Base-by-base conservation (phyloP, 345 rosid genomes). In the Isatis tinctoria region DNA sequence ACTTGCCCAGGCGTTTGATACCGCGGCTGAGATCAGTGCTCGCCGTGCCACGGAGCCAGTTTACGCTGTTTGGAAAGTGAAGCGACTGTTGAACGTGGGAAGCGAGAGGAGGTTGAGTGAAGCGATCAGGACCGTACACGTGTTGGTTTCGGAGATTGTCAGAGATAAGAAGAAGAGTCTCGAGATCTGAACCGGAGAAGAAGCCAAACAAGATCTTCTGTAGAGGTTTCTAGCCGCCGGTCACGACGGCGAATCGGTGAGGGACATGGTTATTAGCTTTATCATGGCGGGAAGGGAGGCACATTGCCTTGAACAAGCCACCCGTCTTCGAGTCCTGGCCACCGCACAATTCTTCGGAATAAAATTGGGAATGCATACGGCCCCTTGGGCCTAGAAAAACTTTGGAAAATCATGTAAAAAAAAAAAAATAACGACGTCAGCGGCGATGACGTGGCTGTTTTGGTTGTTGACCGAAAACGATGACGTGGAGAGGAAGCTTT, bases 201-300 rank as follows among this genome's bases (percentile, higher is more conserved):
- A 63, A 53, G 28, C 56, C 16, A 84, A 81, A 3, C 64, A 82
- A 48, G 96, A 88, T 82, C 87, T 90, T 11, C 59, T 90, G 2
- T 87, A 91, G 33, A 87, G 93, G 20, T 88, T 90, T 82, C 85
- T 90, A 89, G 49, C 67, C 2, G 78, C 79, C 9, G 67, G 85
- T 3, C 70, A 49, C 33, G 87, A 84, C 10, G 90, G 83, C 2
- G 70, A 75, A 4, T 83, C 75, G 53, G 63, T 90, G 30, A 73
- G 90, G 45, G 97, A 90, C 60, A 86, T 90, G 72, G 85, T 90
- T 1, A 80, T 85, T 30, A 90, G 94, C 72, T 90, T 90, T 58
- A 71, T 87, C 9, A 69, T 86, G 79, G 96, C 91, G 16, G 93
- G 96, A 59, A 69, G 87, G 51, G 96, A 85, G 76, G n/a, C n/a